Evolutionary conservation across 2,329 filamentous ascomycete genomes (phyloP).

Genomic region (Septoria petroselini): DNA sequence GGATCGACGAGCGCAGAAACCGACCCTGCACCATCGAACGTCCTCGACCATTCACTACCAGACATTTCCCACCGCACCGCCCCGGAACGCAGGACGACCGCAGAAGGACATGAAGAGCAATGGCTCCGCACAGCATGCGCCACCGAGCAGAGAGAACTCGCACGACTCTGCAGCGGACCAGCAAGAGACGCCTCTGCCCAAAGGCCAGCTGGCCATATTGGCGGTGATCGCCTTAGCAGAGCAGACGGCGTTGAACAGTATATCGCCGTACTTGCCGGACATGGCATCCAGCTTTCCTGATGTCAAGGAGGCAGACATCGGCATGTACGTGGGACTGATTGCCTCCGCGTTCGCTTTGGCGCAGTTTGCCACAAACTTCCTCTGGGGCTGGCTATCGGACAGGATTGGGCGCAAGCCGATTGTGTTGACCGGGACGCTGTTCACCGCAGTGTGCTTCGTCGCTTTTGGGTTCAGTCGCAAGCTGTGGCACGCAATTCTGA

Average conservation of each 20-base stretch:
- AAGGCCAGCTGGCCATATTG: slow-evolving; percentile 76
- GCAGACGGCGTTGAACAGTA: slow-evolving; percentile 95
- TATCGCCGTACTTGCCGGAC: slow-evolving; percentile 87
- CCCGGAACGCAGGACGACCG: slow-evolving; percentile 59
- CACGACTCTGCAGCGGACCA: slow-evolving; percentile 28
- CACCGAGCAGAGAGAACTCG: slow-evolving; percentile 19
- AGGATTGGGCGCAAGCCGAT: slow-evolving; percentile 76
- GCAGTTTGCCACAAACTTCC: slow-evolving; percentile 86
- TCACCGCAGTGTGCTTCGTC: slow-evolving; percentile 76
- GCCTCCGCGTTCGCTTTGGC: slow-evolving; percentile 89
- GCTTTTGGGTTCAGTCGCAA: slow-evolving; percentile 82
- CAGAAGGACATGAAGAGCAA: slow-evolving; percentile 23
- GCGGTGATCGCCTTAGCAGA: slow-evolving; percentile 88
- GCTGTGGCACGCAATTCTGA: slow-evolving; percentile 78
- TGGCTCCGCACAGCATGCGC: slow-evolving; percentile 19
- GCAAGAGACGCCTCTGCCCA: slow-evolving; percentile 71
- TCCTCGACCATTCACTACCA: slow-evolving; percentile 68
- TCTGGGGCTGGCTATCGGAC: slow-evolving; percentile 84
- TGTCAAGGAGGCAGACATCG: slow-evolving; percentile 67
- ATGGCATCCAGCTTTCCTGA: slow-evolving; percentile 87
- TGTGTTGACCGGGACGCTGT: slow-evolving; percentile 74
- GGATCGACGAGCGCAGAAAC: slow-evolving; percentile 12
- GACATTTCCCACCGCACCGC: slow-evolving; percentile 74
- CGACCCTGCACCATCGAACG: slow-evolving; percentile 41
- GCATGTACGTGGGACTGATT: slow-evolving; percentile 84